A percentile compares a stretch with the other conserved stretches of the same genome.
Conservation (phyloP, 306 rosid species). For the Dalbergia oliveri region DNA sequence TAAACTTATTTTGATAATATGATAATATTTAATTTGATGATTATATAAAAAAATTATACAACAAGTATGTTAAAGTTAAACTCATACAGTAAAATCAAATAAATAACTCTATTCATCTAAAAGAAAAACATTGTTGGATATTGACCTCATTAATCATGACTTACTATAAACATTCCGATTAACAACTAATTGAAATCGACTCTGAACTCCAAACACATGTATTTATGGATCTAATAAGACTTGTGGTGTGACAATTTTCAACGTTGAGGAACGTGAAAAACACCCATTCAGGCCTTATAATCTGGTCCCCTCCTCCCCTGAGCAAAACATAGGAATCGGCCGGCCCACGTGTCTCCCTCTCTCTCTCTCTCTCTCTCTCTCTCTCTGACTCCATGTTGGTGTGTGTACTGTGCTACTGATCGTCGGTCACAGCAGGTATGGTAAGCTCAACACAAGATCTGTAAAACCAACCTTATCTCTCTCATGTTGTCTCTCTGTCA, state of each 20-base stretch:
- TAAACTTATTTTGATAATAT: too few relatives aligned
- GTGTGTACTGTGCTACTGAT: neutral
- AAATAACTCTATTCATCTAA: too few relatives aligned
- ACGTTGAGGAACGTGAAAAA: neutral
- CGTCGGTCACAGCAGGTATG: conserved; percentile 12
- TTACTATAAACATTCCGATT: too few relatives aligned
- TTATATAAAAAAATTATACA: too few relatives aligned
- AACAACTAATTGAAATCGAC: too few relatives aligned
- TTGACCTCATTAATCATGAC: too few relatives aligned
- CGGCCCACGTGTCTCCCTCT: neutral
- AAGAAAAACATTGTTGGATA: too few relatives aligned
- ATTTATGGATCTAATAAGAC: too few relatives aligned
- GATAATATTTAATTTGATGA: too few relatives aligned
- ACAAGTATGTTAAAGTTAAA: too few relatives aligned
- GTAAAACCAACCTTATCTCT: neutral
- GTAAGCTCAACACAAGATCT: conserved; percentile 29
- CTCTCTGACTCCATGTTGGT: neutral
- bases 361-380: too few relatives aligned
- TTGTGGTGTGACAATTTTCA: neutral
- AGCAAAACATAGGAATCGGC: neutral
- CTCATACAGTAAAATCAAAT: too few relatives aligned
- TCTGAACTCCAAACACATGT: neutral
- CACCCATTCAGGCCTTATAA: neutral
- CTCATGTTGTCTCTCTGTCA: neutral
- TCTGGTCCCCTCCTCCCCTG: conserved; percentile 20